Evolutionary conservation across 805 yeast genomes (phyloP).

Genomic region (Candida sakaeoensis): DNA sequence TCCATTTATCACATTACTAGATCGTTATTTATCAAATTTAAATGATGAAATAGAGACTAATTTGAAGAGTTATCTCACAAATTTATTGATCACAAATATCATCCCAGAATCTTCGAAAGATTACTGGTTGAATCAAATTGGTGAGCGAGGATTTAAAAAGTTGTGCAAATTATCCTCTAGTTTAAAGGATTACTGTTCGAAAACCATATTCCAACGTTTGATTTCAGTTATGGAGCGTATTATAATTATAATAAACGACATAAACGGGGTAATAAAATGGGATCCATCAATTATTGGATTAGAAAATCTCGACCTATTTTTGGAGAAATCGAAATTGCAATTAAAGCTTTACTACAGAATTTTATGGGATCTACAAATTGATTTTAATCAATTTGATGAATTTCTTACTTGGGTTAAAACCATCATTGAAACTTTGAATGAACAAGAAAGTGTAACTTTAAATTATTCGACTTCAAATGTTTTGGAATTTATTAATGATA

Average conservation of each 20-base stretch:
- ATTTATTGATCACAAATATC: slow-evolving; percentile 44
- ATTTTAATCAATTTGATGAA: slow-evolving; percentile 42
- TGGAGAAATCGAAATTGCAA: slow-evolving; percentile 9
- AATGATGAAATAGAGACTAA: slow-evolving; percentile 20
- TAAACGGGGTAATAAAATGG: slow-evolving; percentile 42
- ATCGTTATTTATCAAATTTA: slow-evolving; percentile 31
- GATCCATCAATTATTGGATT: slow-evolving; percentile 7
- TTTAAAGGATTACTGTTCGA: slow-evolving; percentile 48
- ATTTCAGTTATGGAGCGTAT: slow-evolving; percentile 57
- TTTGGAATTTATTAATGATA: slow-evolving; percentile 17
- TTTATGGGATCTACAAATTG: slow-evolving; percentile 44
- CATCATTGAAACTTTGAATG: slow-evolving; percentile 36
- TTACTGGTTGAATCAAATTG: slow-evolving; percentile 63
- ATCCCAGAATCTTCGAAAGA: slow-evolving; percentile 47
- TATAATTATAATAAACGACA: slow-evolving; percentile 40
- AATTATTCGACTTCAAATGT: slow-evolving; percentile 18
- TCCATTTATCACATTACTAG: slow-evolving; percentile 24
- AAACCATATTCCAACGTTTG: slow-evolving; percentile 44
- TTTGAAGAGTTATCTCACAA: background rate
- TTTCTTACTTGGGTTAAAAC: slow-evolving; percentile 44
- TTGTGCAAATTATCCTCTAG: slow-evolving; percentile 50
- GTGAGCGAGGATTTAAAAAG: slow-evolving; percentile 60
- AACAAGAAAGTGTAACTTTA: slow-evolving; percentile 11
- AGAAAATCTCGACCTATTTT: background rate
- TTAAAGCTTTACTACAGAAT: slow-evolving; percentile 30